Conservation (phyloP, 768 basidiomycete genomes). For the Amanita pseudoporphyria region DNA sequence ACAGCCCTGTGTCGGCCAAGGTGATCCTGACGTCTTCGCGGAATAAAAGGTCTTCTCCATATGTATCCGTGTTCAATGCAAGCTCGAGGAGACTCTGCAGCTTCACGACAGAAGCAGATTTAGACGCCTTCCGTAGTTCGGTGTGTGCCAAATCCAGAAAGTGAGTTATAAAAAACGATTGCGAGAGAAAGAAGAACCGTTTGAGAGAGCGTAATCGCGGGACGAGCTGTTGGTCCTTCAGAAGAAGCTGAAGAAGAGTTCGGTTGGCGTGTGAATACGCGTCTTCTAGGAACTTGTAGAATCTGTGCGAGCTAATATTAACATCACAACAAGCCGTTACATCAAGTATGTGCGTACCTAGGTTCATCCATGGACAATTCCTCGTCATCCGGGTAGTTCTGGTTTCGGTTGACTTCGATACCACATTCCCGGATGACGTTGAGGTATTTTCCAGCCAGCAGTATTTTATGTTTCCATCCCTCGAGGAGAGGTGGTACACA, state of each 20-base stretch:
- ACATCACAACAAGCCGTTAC: background rate
- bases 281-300: constrained; percentile 85
- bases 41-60: constrained; percentile 59
- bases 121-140: constrained; percentile 81
- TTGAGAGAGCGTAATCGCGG: constrained; percentile 91
- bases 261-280: constrained; percentile 93
- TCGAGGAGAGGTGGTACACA: constrained; percentile 89
- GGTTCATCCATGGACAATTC: constrained; percentile 78
- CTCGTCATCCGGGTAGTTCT: constrained; percentile 29
- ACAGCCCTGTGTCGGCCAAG: constrained; percentile 76
- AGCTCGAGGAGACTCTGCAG: constrained; percentile 92
- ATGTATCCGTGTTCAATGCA: constrained; percentile 62
- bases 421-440: constrained; percentile 98
- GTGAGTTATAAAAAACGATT: constrained; percentile 92
- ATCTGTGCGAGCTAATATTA: constrained; percentile 34
- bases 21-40: constrained; percentile 88
- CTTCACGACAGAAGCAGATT: constrained; percentile 76
- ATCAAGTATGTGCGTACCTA: constrained; percentile 36
- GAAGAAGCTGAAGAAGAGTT: constrained; percentile 78
- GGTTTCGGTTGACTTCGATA: constrained; percentile 62
- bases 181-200: constrained; percentile 95
- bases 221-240: constrained; percentile 85
- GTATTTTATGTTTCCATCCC: constrained; percentile 95
- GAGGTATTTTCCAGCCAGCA: constrained; percentile 95
- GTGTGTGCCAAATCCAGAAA: constrained; percentile 79